Percentiles rank a stretch among this genome's conserved stretches.
Conservation (phyloP, 192 early-diverging fungal genomes). For the Umbelopsis vinacea region DNA sequence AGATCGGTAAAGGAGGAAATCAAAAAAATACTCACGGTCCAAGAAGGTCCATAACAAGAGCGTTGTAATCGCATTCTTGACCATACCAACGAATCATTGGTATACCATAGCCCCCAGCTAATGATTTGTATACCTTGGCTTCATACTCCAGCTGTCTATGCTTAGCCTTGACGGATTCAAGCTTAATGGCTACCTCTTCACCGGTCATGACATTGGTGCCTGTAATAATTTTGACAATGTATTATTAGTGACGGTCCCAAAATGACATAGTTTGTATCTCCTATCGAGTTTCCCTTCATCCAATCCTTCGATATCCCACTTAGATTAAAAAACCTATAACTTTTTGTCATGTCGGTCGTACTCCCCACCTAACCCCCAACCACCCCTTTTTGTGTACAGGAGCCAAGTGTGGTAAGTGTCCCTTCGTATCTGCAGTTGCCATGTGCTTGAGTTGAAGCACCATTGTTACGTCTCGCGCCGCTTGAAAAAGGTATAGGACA, state of each 20-base stretch:
- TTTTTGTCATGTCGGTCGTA: neutral
- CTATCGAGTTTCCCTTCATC: neutral
- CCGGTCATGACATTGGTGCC: conserved; percentile 87
- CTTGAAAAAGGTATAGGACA: neutral
- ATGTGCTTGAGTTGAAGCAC: neutral
- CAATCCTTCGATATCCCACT: neutral
- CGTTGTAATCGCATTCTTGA: conserved; percentile 81
- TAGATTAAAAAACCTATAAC: neutral
- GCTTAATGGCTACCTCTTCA: conserved; percentile 98
- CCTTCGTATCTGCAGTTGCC: neutral
- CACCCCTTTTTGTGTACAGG: neutral
- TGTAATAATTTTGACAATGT: conserved; percentile 23
- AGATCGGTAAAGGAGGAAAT: neutral
- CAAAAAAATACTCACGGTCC: conserved; percentile 56
- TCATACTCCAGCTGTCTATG: conserved; percentile 99
- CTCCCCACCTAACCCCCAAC: neutral
- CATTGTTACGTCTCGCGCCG: neutral
- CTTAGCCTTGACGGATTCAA: conserved; percentile 92
- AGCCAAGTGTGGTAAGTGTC: neutral
- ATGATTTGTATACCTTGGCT: conserved; percentile 91
- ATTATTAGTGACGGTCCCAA: conserved; percentile 14
- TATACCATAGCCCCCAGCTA: conserved; percentile 91
- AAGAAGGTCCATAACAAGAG: conserved; percentile 87
- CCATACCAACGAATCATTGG: conserved; percentile 89
- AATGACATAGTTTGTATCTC: neutral